Evolutionary conservation across 2,329 filamentous ascomycete species (phyloP), one percentile per base, ranked within the genome.

Genomic region (Aureobasidium leucospermi): DNA sequence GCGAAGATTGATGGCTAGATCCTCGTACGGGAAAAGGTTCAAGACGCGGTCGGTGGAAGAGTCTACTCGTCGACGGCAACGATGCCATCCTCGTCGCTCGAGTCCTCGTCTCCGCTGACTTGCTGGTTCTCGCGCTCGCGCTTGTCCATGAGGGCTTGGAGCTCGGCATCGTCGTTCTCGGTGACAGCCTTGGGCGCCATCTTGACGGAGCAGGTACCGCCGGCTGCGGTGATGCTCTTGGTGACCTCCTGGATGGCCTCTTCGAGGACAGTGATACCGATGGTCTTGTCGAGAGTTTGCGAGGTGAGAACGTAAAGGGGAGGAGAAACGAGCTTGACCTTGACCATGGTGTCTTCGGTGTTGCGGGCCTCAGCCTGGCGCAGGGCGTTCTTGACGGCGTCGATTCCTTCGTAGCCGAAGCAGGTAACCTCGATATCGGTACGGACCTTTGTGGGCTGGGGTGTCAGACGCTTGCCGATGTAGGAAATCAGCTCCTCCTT

Each of bases 161-260:
- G 81, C 76, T 96, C 92, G 29, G 93, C 94, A 71, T 99, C 94
- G 70, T 99, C 95, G 74, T 91, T 95, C 82, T 97, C 95, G 1
- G 94, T 99, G 63, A 99, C 94, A 4, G 95, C 94, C 85, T 97
- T 97, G 67, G 94, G 94, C 69, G 94, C 92, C 94, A 99, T 99
- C 85, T 95, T 96, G 68, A 96, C 88, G 45, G 87, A 83, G 70
- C 93, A 88, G 71, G 85, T 85, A 63, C 94, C 94, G 58, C 89
- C 89, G 0, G 88, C 83, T 47, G 76, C 80, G 71, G 86, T 84
- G 72, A 99, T 99, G 74, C 82, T 91, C 70, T 79, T 82, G 68
- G 88, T 83, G 68, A 99, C 92, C 68, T 92, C 89, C 69, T 88
- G 81, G 67, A 99, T 99, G 16, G 94, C 90, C 70, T 90, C 87